phyloP scores from a whole-genome alignment of 2,329 filamentous ascomycete species.

The Calonectria naviculata region DNA sequence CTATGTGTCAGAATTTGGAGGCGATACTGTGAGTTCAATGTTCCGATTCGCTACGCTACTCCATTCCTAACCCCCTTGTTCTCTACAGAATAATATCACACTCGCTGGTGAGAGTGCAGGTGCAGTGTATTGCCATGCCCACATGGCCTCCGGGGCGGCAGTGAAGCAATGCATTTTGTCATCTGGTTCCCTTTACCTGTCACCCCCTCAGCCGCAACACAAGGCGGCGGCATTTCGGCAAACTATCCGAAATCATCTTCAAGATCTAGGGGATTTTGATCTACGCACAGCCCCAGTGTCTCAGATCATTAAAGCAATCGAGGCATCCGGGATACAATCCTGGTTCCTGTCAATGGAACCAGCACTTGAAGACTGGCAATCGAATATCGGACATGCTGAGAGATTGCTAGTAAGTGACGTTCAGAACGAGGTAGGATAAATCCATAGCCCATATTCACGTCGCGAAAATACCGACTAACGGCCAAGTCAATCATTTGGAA shows the following conservation, averaged over 20 bases:
- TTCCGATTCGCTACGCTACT: no score
- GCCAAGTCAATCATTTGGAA: conserved; percentile 56
- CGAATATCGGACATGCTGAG: conserved; percentile 43
- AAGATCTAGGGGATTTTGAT: background rate
- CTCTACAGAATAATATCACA: conserved; percentile 50
- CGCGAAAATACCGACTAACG: background rate
- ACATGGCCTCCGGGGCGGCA: conserved; percentile 49
- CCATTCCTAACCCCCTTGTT: background rate
- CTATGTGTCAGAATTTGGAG: conserved; percentile 43
- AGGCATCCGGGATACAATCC: conserved; percentile 50
- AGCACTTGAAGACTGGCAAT: conserved; percentile 50
- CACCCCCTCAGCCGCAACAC: conserved; percentile 49
- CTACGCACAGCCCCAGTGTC: conserved; percentile 10
- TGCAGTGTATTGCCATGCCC: conserved; percentile 56
- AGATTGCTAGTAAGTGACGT: conserved; percentile 55
- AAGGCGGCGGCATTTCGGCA: conserved; percentile 7
- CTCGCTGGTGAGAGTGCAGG: conserved; percentile 58
- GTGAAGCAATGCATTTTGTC: conserved; percentile 51
- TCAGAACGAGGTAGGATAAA: conserved; percentile 51
- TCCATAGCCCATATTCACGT: no score
- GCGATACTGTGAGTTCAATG: conserved; percentile 31
- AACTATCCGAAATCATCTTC: background rate
- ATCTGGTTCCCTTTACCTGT: conserved; percentile 56
- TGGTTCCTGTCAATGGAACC: conserved; percentile 54
- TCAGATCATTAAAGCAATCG: conserved; percentile 46